Percentiles rank a stretch among this genome's conserved stretches.
Evolutionary conservation across 345 rosid species (phyloP).

Genomic region (Salix suchowensis): DNA sequence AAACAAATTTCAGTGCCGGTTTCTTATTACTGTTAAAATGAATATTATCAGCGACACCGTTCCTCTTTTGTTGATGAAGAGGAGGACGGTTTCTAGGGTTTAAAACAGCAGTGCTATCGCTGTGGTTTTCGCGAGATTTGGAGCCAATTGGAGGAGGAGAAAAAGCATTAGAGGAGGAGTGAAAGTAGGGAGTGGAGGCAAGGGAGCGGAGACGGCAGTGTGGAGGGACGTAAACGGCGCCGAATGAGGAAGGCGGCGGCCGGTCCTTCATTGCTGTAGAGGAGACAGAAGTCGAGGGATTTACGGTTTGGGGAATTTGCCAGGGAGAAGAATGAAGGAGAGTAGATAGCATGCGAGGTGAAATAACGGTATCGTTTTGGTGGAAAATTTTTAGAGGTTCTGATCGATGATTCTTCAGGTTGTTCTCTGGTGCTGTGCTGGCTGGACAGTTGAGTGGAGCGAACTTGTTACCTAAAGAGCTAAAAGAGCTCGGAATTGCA

Average conservation of each 20-base stretch:
- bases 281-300: constrained; percentile 10
- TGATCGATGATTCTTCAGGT: neutral
- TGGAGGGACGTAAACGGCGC: constrained; percentile 68
- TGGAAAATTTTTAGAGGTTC: neutral
- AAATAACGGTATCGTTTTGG: neutral
- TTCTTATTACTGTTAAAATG: neutral
- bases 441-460: too few relatives aligned
- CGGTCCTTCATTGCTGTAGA: constrained; percentile 62
- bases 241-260: constrained; percentile 49
- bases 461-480: too few relatives aligned
- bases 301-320: constrained; percentile 28
- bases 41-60: neutral
- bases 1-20: constrained; percentile 10
- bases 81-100: constrained; percentile 28
- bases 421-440: too few relatives aligned
- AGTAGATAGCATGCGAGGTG: constrained; percentile 31
- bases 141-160: constrained; percentile 12
- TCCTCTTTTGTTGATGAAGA: constrained; percentile 7
- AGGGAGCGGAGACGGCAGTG: constrained; percentile 64
- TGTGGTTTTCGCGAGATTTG: constrained; percentile 18
- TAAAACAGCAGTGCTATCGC: neutral
- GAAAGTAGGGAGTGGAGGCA: constrained; percentile 24
- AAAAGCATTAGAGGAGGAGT: constrained; percentile 28
- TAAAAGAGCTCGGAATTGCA: too few relatives aligned
- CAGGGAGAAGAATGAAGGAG: neutral